phyloP scores from a whole-genome alignment of 306 rosid genomes.

The Abrus pulchellus region DNA sequence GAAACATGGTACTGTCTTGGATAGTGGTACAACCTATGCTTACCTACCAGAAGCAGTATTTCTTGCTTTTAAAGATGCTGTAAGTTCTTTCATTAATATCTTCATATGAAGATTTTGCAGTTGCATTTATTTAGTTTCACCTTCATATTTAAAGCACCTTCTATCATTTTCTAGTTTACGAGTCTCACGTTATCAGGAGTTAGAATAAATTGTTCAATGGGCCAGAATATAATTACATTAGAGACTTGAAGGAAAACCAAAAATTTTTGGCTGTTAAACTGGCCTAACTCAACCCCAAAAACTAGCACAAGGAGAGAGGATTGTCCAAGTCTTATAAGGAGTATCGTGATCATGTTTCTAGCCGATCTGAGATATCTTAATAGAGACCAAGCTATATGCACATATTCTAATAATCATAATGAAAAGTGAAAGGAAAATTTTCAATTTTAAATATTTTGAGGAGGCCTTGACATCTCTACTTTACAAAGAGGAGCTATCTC shows the following conservation, averaged over 20 bases:
- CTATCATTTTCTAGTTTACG: conserved; percentile 29
- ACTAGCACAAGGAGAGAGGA: neutral
- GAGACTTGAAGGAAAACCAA: neutral
- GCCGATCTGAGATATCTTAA: neutral
- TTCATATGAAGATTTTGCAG: conserved; percentile 14
- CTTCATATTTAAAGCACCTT: conserved; percentile 15
- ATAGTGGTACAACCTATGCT: conserved; percentile 98
- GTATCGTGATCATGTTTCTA: neutral
- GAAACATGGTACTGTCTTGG: conserved; percentile 89
- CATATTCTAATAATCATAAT: neutral
- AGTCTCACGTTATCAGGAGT: conserved; percentile 12
- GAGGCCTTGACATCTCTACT: conserved; percentile 10
- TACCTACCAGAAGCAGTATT: conserved; percentile 88
- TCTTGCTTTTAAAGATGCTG: conserved; percentile 82
- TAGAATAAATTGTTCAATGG: conserved; percentile 23
- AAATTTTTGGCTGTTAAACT: neutral
- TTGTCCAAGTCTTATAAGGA: neutral
- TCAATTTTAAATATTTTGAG: neutral
- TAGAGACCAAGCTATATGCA: neutral
- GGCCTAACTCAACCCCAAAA: neutral
- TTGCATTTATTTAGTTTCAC: conserved; percentile 31
- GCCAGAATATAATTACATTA: neutral
- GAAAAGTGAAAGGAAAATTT: neutral
- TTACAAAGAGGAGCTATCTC: neutral
- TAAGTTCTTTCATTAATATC: conserved; percentile 60